phyloP scores from a whole-genome alignment of 2,329 filamentous ascomycete genomes.

The Sporothrix phasma region DNA sequence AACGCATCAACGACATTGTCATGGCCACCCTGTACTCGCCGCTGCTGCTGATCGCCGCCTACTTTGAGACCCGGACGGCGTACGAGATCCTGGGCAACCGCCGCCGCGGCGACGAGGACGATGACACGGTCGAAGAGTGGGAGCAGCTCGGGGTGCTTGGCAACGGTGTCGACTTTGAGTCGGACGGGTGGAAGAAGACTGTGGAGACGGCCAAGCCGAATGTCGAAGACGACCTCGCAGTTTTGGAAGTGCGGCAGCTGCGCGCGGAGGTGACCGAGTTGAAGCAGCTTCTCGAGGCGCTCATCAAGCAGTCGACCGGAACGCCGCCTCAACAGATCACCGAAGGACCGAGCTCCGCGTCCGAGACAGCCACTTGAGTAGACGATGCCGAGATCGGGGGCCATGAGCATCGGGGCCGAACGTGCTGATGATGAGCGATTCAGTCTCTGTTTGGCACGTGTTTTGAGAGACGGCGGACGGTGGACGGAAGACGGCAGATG shows the following conservation, averaged over 20 bases:
- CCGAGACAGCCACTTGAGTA: not conserved
- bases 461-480: not conserved
- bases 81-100: slow-evolving; percentile 62
- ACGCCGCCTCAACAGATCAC: not conserved
- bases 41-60: slow-evolving; percentile 67
- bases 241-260: slow-evolving; percentile 56
- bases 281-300: slow-evolving; percentile 35
- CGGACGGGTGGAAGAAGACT: slow-evolving; percentile 74
- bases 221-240: slow-evolving; percentile 65
- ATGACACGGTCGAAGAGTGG: slow-evolving; percentile 86
- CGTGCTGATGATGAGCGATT: not conserved
- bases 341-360: not conserved
- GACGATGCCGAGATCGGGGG: not conserved
- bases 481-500: no score
- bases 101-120: slow-evolving; percentile 72
- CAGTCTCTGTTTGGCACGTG: not conserved
- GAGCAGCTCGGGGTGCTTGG: slow-evolving; percentile 65
- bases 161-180: slow-evolving; percentile 72
- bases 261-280: slow-evolving; percentile 49
- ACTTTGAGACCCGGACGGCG: slow-evolving; percentile 57
- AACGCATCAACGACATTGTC: slow-evolving; percentile 74
- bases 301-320: slow-evolving; percentile 7
- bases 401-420: not conserved
- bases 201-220: slow-evolving; percentile 70
- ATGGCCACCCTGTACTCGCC: slow-evolving; percentile 65